These are phyloP conservation scores for Musa itinerans DNA, from an alignment of 176 grass and related monocot genomes.

Conservation along the genomic window DNA sequence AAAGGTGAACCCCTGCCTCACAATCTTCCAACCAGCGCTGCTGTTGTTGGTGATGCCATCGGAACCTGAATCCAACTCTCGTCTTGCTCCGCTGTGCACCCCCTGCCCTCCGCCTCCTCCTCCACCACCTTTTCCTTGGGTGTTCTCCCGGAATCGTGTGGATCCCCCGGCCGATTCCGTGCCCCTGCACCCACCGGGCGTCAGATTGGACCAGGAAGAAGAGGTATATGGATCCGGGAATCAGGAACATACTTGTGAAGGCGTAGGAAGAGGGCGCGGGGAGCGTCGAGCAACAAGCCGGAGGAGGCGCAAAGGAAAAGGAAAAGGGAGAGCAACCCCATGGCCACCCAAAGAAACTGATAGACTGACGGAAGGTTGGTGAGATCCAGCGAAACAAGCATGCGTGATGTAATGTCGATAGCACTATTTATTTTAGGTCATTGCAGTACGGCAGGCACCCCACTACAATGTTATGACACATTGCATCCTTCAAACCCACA, in stretches of 20 bases:
- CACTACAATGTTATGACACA: too few relatives aligned
- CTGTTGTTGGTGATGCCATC: background rate
- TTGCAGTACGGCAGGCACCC: too few relatives aligned
- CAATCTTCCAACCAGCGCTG: slow-evolving; percentile 28
- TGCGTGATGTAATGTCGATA: too few relatives aligned
- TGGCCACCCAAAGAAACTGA: background rate
- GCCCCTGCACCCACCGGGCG: background rate
- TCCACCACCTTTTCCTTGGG: background rate
- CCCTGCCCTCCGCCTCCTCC: background rate
- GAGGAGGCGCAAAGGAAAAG: background rate
- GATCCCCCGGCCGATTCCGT: background rate
- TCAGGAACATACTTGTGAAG: background rate
- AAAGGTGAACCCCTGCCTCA: slow-evolving; percentile 51
- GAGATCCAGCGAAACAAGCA: too few relatives aligned
- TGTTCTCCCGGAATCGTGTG: background rate
- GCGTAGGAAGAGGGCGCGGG: background rate
- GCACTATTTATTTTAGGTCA: too few relatives aligned
- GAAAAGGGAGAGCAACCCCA: background rate
- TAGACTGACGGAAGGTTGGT: too few relatives aligned
- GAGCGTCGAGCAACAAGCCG: background rate
- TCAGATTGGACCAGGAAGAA: background rate
- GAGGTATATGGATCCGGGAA: background rate
- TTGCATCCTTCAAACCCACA: too few relatives aligned
- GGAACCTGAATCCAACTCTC: background rate
- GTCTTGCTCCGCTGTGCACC: too few relatives aligned